Conservation (phyloP, 2,329 filamentous ascomycete species). For the Penicillium sp. region DNA sequence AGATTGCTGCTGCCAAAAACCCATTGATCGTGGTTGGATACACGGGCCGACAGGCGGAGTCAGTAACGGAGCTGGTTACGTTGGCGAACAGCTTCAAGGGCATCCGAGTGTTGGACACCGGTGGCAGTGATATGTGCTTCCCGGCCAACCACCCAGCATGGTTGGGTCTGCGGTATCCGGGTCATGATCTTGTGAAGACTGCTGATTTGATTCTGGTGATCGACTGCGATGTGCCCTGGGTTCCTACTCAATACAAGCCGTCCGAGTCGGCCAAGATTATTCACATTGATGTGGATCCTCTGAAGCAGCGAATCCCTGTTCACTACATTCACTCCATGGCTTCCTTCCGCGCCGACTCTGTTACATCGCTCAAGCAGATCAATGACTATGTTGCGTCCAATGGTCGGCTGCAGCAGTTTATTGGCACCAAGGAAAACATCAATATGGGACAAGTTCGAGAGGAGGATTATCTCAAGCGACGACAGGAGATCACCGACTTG, state of each 20-base stretch:
- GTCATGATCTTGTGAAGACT: constrained; percentile 68
- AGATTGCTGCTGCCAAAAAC: constrained; percentile 47
- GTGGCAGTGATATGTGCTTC: constrained; percentile 54
- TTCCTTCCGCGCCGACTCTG: constrained; percentile 65
- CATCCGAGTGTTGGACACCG: constrained; percentile 52
- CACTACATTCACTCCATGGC: constrained; percentile 67
- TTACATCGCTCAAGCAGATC: constrained; percentile 67
- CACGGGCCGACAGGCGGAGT: constrained; percentile 46
- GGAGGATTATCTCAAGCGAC: constrained; percentile 56
- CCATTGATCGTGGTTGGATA: constrained; percentile 54
- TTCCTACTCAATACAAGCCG: constrained; percentile 70
- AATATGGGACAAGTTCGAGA: constrained; percentile 56
- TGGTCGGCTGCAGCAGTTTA: constrained; percentile 42
- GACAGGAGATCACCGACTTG: constrained; percentile 59
- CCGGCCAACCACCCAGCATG: constrained; percentile 53
- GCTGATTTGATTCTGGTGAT: constrained; percentile 83
- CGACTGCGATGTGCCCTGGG: no score
- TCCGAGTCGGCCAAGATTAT: constrained; percentile 57
- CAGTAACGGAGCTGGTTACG: constrained; percentile 45
- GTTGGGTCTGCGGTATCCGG: constrained; percentile 70
- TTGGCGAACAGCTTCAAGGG: constrained; percentile 50
- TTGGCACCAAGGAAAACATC: constrained; percentile 41
- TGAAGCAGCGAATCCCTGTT: constrained; percentile 71
- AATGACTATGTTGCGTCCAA: constrained; percentile 57
- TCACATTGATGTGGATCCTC: constrained; percentile 65